A percentile compares a stretch with the other conserved stretches of the same genome.
Evolutionary conservation across 495 filamentous ascomycete genomes (phyloP).

Genomic region (Aspergillus panamensis): DNA sequence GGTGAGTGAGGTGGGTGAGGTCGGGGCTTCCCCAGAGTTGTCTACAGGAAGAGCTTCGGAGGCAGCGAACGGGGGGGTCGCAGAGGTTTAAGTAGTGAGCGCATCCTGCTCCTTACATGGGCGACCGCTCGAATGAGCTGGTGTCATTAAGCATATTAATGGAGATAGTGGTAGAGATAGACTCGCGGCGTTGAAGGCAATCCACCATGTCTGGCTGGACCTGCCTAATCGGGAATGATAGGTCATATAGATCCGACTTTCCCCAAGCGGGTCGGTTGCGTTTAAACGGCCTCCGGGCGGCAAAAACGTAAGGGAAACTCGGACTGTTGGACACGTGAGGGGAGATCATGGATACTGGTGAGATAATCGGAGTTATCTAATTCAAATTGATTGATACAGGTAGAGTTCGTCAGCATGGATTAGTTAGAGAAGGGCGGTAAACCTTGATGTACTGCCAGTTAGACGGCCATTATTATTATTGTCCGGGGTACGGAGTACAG

Average conservation of each 20-base stretch:
- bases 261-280: slow-evolving; percentile 10
- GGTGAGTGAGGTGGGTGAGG: neutral
- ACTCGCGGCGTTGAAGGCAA: slow-evolving; percentile 1
- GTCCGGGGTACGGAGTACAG: no score
- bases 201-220: slow-evolving; percentile 21
- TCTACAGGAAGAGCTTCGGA: neutral
- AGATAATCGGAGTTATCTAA: no score
- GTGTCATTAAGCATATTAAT: neutral
- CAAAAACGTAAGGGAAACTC: neutral
- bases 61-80: neutral
- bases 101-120: neutral
- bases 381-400: no score
- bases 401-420: no score
- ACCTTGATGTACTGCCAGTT: no score
- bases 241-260: slow-evolving; percentile 2
- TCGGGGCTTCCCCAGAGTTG: neutral
- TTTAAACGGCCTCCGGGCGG: neutral
- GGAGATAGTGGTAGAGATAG: neutral
- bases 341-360: neutral
- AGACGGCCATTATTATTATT: no score
- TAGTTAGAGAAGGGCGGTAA: no score
- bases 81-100: slow-evolving; percentile 6
- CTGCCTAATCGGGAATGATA: slow-evolving; percentile 25
- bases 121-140: neutral
- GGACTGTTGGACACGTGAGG: neutral